A percentile compares a stretch with the other conserved stretches of the same genome.
Evolutionary conservation across 371 early-diverging fungal species (phyloP).

Genomic region (Mucor velutinosus): DNA sequence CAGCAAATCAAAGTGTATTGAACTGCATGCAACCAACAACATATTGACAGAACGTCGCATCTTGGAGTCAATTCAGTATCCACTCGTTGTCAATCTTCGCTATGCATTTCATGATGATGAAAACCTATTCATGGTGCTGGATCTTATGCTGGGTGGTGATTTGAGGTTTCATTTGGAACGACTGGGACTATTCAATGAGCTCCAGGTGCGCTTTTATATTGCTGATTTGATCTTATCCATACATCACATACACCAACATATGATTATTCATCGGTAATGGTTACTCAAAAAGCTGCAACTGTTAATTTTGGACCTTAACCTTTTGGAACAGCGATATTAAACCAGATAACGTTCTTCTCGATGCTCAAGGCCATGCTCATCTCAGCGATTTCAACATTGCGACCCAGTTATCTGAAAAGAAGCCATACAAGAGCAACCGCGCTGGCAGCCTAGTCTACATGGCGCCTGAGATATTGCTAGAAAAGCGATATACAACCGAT

Average conservation of each 20-base stretch:
- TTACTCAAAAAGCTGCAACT: conserved; percentile 13
- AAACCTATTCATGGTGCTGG: conserved; percentile 79
- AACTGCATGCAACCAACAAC: conserved; percentile 56
- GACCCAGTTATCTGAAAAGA: conserved; percentile 26
- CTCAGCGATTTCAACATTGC: conserved; percentile 92
- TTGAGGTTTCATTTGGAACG: conserved; percentile 78
- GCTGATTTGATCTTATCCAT: conserved; percentile 75
- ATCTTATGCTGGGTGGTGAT: conserved; percentile 90
- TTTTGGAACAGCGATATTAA: conserved; percentile 72
- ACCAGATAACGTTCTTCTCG: conserved; percentile 47
- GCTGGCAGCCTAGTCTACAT: conserved; percentile 82
- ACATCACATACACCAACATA: conserved; percentile 65
- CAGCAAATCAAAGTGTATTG: conserved; percentile 59
- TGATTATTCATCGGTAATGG: conserved; percentile 56
- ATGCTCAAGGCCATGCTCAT: conserved; percentile 28
- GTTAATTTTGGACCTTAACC: background rate
- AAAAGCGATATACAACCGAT: conserved; percentile 68
- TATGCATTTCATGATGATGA: conserved; percentile 86
- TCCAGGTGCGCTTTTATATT: conserved; percentile 75
- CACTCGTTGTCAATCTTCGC: conserved; percentile 68
- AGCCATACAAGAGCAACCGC: conserved; percentile 48
- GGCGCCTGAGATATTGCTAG: conserved; percentile 80
- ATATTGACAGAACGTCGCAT: conserved; percentile 61
- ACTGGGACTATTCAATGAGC: conserved; percentile 64
- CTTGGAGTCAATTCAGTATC: conserved; percentile 51